Evolutionary conservation across 2,329 filamentous ascomycete species (phyloP).

Genomic region (Cladosporium sp.): DNA sequence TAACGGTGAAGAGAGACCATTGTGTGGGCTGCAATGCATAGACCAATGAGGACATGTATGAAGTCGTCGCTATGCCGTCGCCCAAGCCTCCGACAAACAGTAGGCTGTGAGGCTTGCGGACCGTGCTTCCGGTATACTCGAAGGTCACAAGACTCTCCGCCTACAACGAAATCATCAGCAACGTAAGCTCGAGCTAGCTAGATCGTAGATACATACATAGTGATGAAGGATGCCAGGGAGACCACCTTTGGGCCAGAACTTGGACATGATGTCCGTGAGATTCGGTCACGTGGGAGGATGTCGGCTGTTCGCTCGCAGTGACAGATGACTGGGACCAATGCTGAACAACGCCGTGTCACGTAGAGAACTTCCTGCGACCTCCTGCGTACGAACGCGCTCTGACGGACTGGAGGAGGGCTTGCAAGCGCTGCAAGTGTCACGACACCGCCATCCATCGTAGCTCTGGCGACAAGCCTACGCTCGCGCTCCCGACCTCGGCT

Average conservation of each 20-base stretch:
- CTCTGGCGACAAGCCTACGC: not conserved
- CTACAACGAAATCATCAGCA: conserved; percentile 18
- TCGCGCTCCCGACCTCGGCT: conserved; percentile 2
- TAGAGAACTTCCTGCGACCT: not conserved
- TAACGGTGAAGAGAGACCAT: conserved; percentile 45
- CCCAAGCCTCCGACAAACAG: conserved; percentile 25
- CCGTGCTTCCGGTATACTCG: conserved; percentile 31
- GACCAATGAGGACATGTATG: conserved; percentile 20
- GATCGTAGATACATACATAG: conserved; percentile 19
- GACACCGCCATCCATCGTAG: not conserved
- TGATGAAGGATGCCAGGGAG: conserved; percentile 24
- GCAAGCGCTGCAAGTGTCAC: not conserved
- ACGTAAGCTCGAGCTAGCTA: not conserved
- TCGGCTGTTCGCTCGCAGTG: not conserved
- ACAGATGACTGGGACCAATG: not conserved
- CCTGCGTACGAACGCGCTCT: conserved; percentile 2
- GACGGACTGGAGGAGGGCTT: not conserved
- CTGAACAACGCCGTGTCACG: not conserved
- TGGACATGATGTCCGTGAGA: conserved; percentile 15
- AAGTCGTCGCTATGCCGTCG: conserved; percentile 22
- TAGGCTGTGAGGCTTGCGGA: conserved; percentile 23
- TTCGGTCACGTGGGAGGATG: conserved; percentile 4
- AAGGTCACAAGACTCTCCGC: conserved; percentile 36
- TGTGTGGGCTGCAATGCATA: conserved; percentile 19
- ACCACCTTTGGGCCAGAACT: conserved; percentile 25